Evolutionary conservation across 2,329 filamentous ascomycete species (phyloP), one percentile per base, ranked within the genome.

Genomic region (Trichoderma sp.): DNA sequence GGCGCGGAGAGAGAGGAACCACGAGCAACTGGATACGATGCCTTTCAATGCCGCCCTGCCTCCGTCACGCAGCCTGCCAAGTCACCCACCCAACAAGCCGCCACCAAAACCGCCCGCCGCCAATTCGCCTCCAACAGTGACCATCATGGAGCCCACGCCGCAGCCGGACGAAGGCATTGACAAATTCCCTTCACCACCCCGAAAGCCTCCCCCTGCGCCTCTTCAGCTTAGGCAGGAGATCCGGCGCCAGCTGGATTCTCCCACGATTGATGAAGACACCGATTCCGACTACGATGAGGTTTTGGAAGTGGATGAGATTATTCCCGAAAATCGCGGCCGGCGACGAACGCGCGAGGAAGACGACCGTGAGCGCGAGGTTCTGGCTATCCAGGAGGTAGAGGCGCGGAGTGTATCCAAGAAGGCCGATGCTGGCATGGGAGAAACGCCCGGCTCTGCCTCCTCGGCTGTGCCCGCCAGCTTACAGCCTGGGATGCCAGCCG

Each of bases 321-420:
- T 85, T 0, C 80, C 85, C 39, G 82, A 86, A 13, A 82, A 88
- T 63, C 86, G 94, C 70, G 94, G 93, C 9, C 87, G 93, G 68
- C 86, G 92, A 72, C 92, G 91, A 78, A 97, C 93, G 3, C 87
- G 94, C 63, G 93, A 94, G 76, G 92, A 97, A 70, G 94, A 97
- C 74, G 93, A 97, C 72, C 85, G 85, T 65, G 87, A 92, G 65
- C 88, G 94, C 57, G 92, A 94, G 75, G 83, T 88, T 15, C 78
- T 89, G n/a, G 87, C 86, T 1, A 76, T 86, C 56, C 85, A 88
- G 74, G 89, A 93, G 73, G 87, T 90, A 13, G 90, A 92, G 74
- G 84, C 86, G 32, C 86, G 90, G 68, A 93, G 91, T 77, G 80
- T 87, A 34, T 94, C 92, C 0, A 92, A 91, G 76, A 92, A 91